A percentile compares a stretch with the other conserved stretches of the same genome.
These are phyloP conservation scores for Arachnomyces sp. DNA, from an alignment of 2,329 filamentous ascomycete genomes.

Conservation along the genomic window DNA sequence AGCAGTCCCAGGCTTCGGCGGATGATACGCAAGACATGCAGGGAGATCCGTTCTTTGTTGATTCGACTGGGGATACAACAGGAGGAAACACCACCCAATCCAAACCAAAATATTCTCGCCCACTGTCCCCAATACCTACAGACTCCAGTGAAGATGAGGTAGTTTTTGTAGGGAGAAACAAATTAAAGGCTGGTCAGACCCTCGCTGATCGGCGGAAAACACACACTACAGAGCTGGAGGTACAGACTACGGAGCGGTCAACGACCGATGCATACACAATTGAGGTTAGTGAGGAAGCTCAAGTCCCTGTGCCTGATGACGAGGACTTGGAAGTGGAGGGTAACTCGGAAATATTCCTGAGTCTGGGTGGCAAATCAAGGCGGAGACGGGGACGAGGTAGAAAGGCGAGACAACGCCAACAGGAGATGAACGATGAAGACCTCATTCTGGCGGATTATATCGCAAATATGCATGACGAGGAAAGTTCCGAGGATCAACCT, in stretches of 20 bases:
- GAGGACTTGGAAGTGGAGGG: too few species aligned
- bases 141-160: constrained; percentile 61
- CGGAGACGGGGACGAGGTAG: too few species aligned
- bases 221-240: too few species aligned
- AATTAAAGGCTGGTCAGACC: constrained; percentile 3
- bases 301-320: constrained; percentile 15
- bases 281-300: too few species aligned
- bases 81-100: constrained; percentile 11
- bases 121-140: constrained; percentile 31
- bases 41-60: constrained; percentile 26
- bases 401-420: too few species aligned
- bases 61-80: constrained; percentile 22
- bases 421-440: too few species aligned
- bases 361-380: too few species aligned
- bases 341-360: too few species aligned
- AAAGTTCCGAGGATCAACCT: constrained; percentile 8
- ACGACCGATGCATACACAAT: too few species aligned
- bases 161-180: constrained; percentile 29
- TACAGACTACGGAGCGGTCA: too few species aligned
- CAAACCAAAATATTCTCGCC: background rate
- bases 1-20: constrained; percentile 1
- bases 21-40: background rate
- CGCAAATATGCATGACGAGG: constrained; percentile 27
- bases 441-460: constrained; percentile 60
- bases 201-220: too few species aligned